Evolutionary conservation across 208 protist species (phyloP), one percentile per base, ranked within the genome.

Genomic region (Phytomonas francai): DNA sequence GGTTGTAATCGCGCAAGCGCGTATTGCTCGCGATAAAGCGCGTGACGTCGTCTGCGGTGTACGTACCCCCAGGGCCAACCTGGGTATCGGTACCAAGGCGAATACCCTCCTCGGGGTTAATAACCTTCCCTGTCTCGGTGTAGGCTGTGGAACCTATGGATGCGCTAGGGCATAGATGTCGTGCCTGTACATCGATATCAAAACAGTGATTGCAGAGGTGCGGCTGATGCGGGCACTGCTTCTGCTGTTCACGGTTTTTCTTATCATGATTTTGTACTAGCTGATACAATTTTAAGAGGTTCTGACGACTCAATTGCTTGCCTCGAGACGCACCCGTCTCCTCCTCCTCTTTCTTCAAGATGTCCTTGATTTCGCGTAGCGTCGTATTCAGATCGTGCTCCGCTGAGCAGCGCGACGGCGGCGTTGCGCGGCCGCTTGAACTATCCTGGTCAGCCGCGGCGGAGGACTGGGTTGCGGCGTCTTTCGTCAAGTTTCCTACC

Each of bases 131-230:
- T 22, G 76, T 83, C 59, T 78, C 59, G 27, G 74, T 67, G 54
- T 81, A 87, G 42, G 79, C 80, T 59, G 80, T 72, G 68, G 78
- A 80, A 69, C 68, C 67, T 33, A 32, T 11, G 19, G 45, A 34
- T 25, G 34, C 59, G 6, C 36, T 76, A 31, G 76, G 76, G 59
- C 69, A 77, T 19, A 82, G 60, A 65, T 94, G 81, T 32, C 77
- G 79, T 30, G 79, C 85, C 68, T 94, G 83, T 36, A 83, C 83
- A 36, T 94, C 70, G n/a, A 87, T 72, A 31, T 78, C 70, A 67
- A 90, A 79, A 76, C 85, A 90, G 78, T 94, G 85, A 66, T 77
- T 72, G 63, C 85, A 91, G 39, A 83, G 57, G 64, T 89, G 80
- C 9, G 83, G 80, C 74, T 86, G 74, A 56, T 91, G 57, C 27